phyloP scores from a whole-genome alignment of 768 basidiomycete species.

The Calvatia gigantea region DNA sequence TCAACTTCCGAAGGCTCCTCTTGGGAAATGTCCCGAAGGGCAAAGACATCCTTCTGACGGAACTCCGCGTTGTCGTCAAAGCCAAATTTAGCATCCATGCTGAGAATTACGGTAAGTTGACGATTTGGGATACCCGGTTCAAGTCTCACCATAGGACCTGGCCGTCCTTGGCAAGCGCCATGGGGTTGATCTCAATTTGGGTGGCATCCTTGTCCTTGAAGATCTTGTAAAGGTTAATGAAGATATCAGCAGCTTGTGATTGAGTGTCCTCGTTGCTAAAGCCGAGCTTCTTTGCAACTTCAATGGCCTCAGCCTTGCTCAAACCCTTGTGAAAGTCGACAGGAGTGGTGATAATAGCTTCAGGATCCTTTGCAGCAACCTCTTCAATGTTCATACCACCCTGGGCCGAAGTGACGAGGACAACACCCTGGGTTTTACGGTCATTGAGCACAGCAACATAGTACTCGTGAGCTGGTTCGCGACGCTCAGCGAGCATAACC shows the following conservation, averaged over 20 bases:
- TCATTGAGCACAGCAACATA: slow-evolving; percentile 97
- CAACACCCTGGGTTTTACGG: slow-evolving; percentile 82
- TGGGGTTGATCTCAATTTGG: slow-evolving; percentile 98
- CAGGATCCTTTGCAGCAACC: slow-evolving; percentile 93
- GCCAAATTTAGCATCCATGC: slow-evolving; percentile 99
- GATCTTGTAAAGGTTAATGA: slow-evolving; percentile 90
- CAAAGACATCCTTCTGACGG: slow-evolving; percentile 89
- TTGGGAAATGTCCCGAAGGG: slow-evolving; percentile 86
- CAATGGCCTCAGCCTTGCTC: slow-evolving; percentile 63
- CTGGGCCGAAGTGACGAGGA: slow-evolving; percentile 89
- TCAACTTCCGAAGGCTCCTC: slow-evolving; percentile 98
- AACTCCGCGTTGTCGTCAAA: slow-evolving; percentile 99
- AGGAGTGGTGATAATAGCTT: slow-evolving; percentile 92
- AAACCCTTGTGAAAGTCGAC: slow-evolving; percentile 85
- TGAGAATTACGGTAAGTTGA: slow-evolving; percentile 25
- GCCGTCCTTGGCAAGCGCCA: slow-evolving; percentile 90
- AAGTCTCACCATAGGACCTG: slow-evolving; percentile 83
- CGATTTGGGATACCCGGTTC: neutral
- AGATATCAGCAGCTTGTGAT: slow-evolving; percentile 87
- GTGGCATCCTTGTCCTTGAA: slow-evolving; percentile 99
- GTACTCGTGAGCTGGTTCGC: slow-evolving; percentile 93
- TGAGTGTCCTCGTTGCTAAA: slow-evolving; percentile 72
- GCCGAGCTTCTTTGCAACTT: slow-evolving; percentile 86
- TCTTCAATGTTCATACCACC: slow-evolving; percentile 99
- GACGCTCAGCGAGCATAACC: slow-evolving; percentile 98